Evolutionary conservation across 768 basidiomycete genomes (phyloP), one percentile per base, ranked within the genome.

Genomic region (Tricholoma sp.): DNA sequence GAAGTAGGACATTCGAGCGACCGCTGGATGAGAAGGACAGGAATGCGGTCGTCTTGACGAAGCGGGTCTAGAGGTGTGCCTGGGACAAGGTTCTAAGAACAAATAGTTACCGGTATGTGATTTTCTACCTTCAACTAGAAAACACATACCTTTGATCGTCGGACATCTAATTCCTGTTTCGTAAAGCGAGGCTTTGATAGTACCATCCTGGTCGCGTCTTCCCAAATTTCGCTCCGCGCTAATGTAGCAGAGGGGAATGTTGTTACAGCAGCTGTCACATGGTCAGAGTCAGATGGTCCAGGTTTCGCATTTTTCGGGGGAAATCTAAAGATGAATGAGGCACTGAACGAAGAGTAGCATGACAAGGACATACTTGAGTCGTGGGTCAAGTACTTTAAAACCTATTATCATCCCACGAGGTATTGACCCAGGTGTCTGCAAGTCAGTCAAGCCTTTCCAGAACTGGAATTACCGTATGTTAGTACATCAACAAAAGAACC

Each of bases 131-230:
- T 33, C 20, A 8, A 1, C 49, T 31, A 36, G 55, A 32, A 24
- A 44, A 13, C 20, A 57, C 67, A 54, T 64, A 90, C 94, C 74
- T 88, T 80, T 9, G 87, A 78, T 12, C 90, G 79, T 44, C 96
- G 79, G n/a, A 82, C 79, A 59, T 99, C 95, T 15, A 98, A 70
- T 59, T 96, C 90, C 62, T 86, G 85, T 71, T 94, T 93, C 68
- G 83, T 86, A 70, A 80, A 94, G 24, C 78, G 79, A 0, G 88
- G 89, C 53, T 79, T 83, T 44, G 75, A 73, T 7, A 93, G 68
- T 5, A 65, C 64, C 28, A 75, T 70, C 34, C 91, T 79, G 4
- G 71, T 61, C 7, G 69, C 63, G 41, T 82, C 80, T 28, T 89
- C 82, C 94, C 94, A 96, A 10, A 97, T 77, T 12, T 82, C 77